Base-by-base conservation (phyloP, 1,284 basidiomycete species). In the Xerocomus minutiporus region DNA sequence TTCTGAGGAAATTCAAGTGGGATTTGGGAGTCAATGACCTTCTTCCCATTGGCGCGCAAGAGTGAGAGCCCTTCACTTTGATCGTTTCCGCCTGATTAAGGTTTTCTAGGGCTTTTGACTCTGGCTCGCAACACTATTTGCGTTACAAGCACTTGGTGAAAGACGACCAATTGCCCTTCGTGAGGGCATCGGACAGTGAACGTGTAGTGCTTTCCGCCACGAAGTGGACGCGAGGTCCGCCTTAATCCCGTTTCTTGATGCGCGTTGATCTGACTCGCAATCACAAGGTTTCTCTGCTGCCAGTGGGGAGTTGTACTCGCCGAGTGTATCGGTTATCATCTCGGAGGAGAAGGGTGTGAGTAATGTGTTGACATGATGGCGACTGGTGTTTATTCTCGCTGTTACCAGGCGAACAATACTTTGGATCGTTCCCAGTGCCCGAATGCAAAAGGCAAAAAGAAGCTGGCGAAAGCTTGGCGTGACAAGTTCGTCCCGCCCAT, bases 401-500 rank as follows among this genome's bases (percentile, higher is more conserved):
- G n/a, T 52, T 38, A 58, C 57, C 53, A 79, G 72, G 70, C 71
- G 26, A 93, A 93, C 64, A 81, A 89, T 61, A 93, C 91, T 0
- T 75, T 94, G 1, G 80, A 89, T 50, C 80, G 86, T 54, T 70
- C 71, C 44, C 82, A 80, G 72, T 94, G 91, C 59, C 79, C 81
- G 2, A 79, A 80, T 12, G 81, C 80, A 1, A 77, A 79, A 15
- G 64, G 62, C 25, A 68, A 78, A 2, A 74, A 77, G 49, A 56
- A 58, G 4, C 73, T 83, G 56, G 78, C 72, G 2, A 58, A 68
- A 17, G 59, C 62, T 5, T 91, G 87, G 83, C 75, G 82, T 8
- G 61, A 73, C 11, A 71, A 68, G 2, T 90, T 82, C 55, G 77
- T 77, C 1, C 73, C 79, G 0, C 70, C 79, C 0, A 84, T 91